Conservation (phyloP, 73 alveolate genomes). For the Paramecium caudatum region DNA sequence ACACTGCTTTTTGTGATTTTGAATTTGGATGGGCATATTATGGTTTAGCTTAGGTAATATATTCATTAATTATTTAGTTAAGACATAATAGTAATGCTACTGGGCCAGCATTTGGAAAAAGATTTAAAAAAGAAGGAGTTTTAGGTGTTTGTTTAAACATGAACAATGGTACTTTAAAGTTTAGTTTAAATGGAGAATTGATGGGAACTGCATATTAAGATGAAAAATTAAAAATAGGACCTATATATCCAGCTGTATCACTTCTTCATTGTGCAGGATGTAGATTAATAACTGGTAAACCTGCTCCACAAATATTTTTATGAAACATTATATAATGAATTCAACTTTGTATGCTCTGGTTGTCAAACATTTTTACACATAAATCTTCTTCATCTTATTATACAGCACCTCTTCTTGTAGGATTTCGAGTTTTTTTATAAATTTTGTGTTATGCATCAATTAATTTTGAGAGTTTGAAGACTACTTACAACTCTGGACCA, state of each 20-base stretch:
- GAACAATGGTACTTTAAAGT: conserved; percentile 85
- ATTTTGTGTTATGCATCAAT: neutral
- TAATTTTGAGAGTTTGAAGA: neutral
- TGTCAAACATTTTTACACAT: conserved; percentile 19
- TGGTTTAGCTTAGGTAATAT: conserved; percentile 80
- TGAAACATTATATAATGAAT: neutral
- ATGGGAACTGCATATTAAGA: conserved; percentile 86
- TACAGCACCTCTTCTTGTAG: neutral
- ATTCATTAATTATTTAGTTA: neutral
- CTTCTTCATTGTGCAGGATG: conserved; percentile 87
- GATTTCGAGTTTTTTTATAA: neutral
- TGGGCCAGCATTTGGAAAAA: conserved; percentile 85
- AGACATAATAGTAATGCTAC: conserved; percentile 85
- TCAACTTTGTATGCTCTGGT: neutral
- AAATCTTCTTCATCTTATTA: neutral
- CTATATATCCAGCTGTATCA: conserved; percentile 89
- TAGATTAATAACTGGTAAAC: conserved; percentile 79
- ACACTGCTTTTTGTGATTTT: conserved; percentile 86
- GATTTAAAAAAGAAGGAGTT: conserved; percentile 85
- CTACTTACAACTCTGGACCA: neutral
- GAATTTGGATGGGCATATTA: conserved; percentile 90
- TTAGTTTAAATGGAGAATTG: conserved; percentile 87
- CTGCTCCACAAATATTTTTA: conserved; percentile 72
- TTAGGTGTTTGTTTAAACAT: conserved; percentile 85
- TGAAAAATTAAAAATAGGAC: conserved; percentile 83